Conservation (phyloP, 371 early-diverging fungal genomes). For the Rhizomucor miehei region DNA sequence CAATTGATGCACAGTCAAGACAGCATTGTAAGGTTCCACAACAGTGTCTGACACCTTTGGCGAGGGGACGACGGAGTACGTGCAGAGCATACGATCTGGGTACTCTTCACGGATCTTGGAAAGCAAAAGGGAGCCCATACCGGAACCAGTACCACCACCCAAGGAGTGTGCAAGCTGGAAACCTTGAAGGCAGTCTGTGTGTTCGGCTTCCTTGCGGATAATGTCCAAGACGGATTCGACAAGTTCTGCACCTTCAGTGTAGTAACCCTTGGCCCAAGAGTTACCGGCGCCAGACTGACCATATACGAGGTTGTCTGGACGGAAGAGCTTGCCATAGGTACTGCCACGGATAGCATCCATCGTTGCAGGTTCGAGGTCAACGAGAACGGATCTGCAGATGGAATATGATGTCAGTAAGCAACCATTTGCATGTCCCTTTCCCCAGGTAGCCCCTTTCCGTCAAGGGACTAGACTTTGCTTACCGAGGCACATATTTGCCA, state of each 20-base stretch:
- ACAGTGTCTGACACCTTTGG: slow-evolving; percentile 91
- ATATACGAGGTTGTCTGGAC: slow-evolving; percentile 85
- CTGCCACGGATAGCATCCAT: slow-evolving; percentile 91
- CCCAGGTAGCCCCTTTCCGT: not conserved
- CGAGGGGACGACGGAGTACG: slow-evolving; percentile 92
- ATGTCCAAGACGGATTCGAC: slow-evolving; percentile 81
- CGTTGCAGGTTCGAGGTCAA: slow-evolving; percentile 99
- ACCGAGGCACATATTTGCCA: slow-evolving; percentile 82
- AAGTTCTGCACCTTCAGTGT: slow-evolving; percentile 90
- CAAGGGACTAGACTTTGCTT: not conserved
- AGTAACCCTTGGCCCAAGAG: slow-evolving; percentile 92
- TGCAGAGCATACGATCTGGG: slow-evolving; percentile 90
- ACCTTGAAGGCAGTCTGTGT: slow-evolving; percentile 83
- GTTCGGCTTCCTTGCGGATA: slow-evolving; percentile 85
- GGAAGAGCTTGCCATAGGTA: slow-evolving; percentile 69
- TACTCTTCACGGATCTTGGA: slow-evolving; percentile 91
- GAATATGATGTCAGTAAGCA: not conserved
- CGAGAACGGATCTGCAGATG: slow-evolving; percentile 88
- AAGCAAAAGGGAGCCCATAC: slow-evolving; percentile 82
- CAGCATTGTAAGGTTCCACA: slow-evolving; percentile 94
- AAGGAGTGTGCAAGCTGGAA: slow-evolving; percentile 87
- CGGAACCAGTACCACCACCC: slow-evolving; percentile 90
- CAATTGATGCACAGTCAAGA: slow-evolving; percentile 80
- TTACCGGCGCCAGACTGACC: slow-evolving; percentile 89
- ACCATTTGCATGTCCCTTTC: too few relatives aligned